Percentiles rank a stretch among this genome's conserved stretches.
Conservation (phyloP, 371 early-diverging fungal species). For the Syncephalis fuscata region DNA sequence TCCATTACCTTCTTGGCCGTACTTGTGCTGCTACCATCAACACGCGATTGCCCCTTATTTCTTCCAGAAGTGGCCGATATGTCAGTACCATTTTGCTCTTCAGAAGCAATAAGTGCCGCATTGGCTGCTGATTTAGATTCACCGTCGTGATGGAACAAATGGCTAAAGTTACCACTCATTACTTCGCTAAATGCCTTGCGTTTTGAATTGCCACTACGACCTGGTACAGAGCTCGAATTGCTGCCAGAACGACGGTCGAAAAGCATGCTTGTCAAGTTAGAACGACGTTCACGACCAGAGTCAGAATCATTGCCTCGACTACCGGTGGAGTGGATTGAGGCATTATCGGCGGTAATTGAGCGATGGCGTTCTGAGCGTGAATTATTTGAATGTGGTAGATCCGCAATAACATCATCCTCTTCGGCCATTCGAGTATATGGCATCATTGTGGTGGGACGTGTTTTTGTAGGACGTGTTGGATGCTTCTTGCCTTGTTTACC, state of each 20-base stretch:
- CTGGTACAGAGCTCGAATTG: too few relatives aligned
- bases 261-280: too few relatives aligned
- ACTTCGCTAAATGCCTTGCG: conserved; percentile 6
- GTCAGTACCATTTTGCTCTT: conserved; percentile 6
- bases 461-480: not conserved
- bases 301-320: not conserved
- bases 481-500: too few relatives aligned
- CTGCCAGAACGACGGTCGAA: too few relatives aligned
- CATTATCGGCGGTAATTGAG: not conserved
- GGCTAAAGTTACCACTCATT: not conserved
- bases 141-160: not conserved
- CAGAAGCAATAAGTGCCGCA: not conserved
- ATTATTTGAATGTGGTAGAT: not conserved
- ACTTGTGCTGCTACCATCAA: conserved; percentile 12
- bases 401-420: not conserved
- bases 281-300: too few relatives aligned
- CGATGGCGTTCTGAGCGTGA: not conserved
- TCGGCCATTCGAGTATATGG: not conserved
- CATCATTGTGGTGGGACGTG: conserved; percentile 6
- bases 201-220: too few relatives aligned
- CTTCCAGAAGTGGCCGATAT: conserved; percentile 6
- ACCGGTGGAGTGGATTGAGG: not conserved
- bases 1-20: conserved; percentile 51
- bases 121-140: not conserved
- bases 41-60: too few relatives aligned